These are phyloP conservation scores for Chlorella sorokiniana DNA, from an alignment of 139 green algal species.

Conservation along the genomic window DNA sequence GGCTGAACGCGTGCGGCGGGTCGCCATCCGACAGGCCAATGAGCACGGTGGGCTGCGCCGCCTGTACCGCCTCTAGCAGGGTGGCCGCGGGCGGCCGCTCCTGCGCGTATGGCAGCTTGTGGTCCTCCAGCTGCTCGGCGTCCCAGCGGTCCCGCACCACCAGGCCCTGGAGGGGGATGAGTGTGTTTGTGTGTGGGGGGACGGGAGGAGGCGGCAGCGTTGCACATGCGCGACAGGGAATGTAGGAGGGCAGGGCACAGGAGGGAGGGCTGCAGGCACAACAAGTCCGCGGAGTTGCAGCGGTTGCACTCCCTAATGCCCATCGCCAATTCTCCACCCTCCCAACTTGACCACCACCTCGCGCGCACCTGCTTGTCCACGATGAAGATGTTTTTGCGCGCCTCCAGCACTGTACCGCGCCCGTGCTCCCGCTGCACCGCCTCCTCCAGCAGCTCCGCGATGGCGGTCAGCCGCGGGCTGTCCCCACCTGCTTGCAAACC, in stretches of 20 bases:
- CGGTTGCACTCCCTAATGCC: too few relatives aligned
- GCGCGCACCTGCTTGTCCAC: slow-evolving; percentile 61
- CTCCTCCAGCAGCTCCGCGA: slow-evolving; percentile 83
- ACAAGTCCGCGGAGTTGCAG: not conserved
- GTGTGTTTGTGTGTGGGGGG: not conserved
- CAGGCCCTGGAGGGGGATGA: slow-evolving; percentile 52
- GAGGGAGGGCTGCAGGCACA: not conserved
- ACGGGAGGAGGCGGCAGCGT: not conserved
- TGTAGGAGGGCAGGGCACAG: not conserved
- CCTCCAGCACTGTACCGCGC: slow-evolving; percentile 69
- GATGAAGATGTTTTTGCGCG: slow-evolving; percentile 75
- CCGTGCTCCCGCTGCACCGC: slow-evolving; percentile 55
- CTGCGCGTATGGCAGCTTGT: slow-evolving; percentile 81
- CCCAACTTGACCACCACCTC: too few relatives aligned
- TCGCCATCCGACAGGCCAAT: slow-evolving; percentile 56
- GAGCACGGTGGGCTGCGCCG: slow-evolving; percentile 81
- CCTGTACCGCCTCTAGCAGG: slow-evolving; percentile 67
- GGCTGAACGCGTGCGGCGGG: slow-evolving; percentile 54
- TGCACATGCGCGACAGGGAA: not conserved
- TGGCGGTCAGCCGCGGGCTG: slow-evolving; percentile 56
- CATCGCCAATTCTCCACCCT: too few relatives aligned
- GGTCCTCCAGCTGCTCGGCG: slow-evolving; percentile 69
- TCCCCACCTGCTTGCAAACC: slow-evolving; percentile 58
- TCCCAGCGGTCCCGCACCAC: slow-evolving; percentile 74
- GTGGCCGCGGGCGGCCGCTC: slow-evolving; percentile 42